Evolutionary conservation across 2,329 filamentous ascomycete species (phyloP).

Genomic region (Teratosphaeria destructans): DNA sequence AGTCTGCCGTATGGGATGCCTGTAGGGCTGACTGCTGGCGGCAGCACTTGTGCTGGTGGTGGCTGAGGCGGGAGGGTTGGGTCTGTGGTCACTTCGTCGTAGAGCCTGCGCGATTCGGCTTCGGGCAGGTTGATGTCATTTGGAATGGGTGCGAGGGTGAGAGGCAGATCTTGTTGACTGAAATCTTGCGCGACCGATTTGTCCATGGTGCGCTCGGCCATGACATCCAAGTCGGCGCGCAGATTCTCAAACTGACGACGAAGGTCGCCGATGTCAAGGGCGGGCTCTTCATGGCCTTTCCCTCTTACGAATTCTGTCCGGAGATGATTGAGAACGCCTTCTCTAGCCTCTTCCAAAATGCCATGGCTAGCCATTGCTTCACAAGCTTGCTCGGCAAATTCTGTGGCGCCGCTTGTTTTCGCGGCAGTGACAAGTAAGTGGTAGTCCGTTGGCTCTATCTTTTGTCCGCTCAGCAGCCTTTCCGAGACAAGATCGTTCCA

Average conservation of each 20-base stretch:
- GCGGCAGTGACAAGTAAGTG: conserved; percentile 19
- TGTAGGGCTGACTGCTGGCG: conserved; percentile 6
- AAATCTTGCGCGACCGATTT: conserved; percentile 24
- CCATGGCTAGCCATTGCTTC: conserved; percentile 1
- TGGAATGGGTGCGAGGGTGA: conserved; percentile 23
- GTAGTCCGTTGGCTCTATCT: conserved; percentile 15
- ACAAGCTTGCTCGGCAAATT: conserved; percentile 15
- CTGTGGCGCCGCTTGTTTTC: background rate
- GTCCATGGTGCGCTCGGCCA: conserved; percentile 13
- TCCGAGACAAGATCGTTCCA: conserved; percentile 24
- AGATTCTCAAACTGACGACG: conserved; percentile 10
- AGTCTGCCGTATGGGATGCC: conserved; percentile 33
- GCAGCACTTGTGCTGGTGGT: background rate
- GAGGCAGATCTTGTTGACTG: conserved; percentile 24
- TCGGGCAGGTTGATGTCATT: conserved; percentile 11
- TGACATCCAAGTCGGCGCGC: conserved; percentile 13
- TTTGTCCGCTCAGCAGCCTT: conserved; percentile 3
- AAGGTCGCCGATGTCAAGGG: conserved; percentile 1
- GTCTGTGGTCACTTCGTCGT: conserved; percentile 32
- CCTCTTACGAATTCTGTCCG: background rate
- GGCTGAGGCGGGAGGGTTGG: background rate
- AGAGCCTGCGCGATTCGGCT: conserved; percentile 27
- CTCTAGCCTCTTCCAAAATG: conserved; percentile 3
- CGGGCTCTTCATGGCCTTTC: background rate
- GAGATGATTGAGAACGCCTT: conserved; percentile 2